Percentiles rank a stretch among this genome's conserved stretches.
Conservation (phyloP, 1,139 yeast species). For the Saccharomycopsis hybrid region DNA sequence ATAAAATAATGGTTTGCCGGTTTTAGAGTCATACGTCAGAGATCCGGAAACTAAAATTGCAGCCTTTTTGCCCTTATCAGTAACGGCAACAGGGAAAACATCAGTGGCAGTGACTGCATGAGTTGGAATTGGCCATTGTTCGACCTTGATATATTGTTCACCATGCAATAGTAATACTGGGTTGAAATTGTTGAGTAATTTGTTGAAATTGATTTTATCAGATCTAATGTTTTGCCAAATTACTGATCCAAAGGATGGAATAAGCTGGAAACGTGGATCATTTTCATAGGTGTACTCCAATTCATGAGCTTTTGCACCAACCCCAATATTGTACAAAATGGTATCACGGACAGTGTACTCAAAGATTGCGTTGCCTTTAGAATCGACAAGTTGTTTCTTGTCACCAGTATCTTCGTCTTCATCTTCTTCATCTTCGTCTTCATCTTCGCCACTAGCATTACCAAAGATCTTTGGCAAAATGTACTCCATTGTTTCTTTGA, state of each 20-base stretch:
- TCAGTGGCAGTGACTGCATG: conserved; percentile 57
- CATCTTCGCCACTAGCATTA: conserved; percentile 43
- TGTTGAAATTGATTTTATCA: conserved; percentile 39
- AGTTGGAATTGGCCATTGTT: conserved; percentile 76
- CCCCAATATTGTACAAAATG: conserved; percentile 80
- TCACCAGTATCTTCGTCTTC: conserved; percentile 34
- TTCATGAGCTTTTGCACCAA: conserved; percentile 80
- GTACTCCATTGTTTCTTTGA: conserved; percentile 57
- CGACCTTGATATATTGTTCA: conserved; percentile 83
- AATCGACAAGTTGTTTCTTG: conserved; percentile 30
- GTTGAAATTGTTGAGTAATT: conserved; percentile 72
- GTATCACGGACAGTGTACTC: conserved; percentile 62
- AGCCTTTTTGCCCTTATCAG: conserved; percentile 87
- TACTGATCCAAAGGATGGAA: conserved; percentile 87
- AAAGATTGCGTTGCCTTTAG: conserved; percentile 32
- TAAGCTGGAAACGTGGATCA: conserved; percentile 71
- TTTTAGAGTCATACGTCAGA: conserved; percentile 59
- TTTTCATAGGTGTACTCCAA: conserved; percentile 78
- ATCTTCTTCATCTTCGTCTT: conserved; percentile 47
- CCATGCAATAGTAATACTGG: conserved; percentile 90
- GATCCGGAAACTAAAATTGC: conserved; percentile 76
- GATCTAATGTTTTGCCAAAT: conserved; percentile 45
- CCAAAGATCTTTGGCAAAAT: conserved; percentile 46
- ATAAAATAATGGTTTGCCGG: conserved; percentile 66
- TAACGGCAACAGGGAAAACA: conserved; percentile 61